Base-by-base conservation (phyloP, 257 asterid genomes). In the Capsicum pubescens region DNA sequence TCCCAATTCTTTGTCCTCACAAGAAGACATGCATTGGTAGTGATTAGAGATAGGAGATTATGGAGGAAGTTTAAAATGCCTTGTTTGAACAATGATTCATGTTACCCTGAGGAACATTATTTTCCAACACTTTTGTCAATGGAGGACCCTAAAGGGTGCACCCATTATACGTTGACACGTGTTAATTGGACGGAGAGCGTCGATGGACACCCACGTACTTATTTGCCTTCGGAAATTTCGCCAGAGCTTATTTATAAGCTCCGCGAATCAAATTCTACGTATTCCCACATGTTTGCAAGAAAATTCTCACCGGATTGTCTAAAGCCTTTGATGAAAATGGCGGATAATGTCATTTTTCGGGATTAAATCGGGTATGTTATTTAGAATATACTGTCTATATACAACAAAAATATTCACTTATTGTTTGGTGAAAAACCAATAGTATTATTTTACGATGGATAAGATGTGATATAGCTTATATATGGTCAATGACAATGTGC, bases 71-170 rank as follows among this genome's bases (percentile, higher is more conserved):
- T 94, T 54, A 88, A 84, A 42, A 67, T 93, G 81, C 93, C 95
- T 5, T 94, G 98, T 74, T 60, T 88, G 71, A 80, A 89, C 60
- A 7, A 81, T 46, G 80, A 93, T 35, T 89, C 95, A 0, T 94
- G 98, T 82, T 94, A 94, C 84, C 97, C 98, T 0, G 98, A 94
- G 84, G 98, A 94, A 88, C 98, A 94, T 76, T 94, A 92, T 85
- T 94, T 94, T 11, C 94, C 98, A 35, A 92, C 98, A 3, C 91
- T 94, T 13, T 54, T 92, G 88, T 91, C 98, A 0, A 94, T 92
- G 97, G 92, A 92, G 83, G 98, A 92, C 82, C 95, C 97, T 39
- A 84, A 89, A 35, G 87, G 93, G 3, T 89, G 95, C 52, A 91
- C 94, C 2, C 91, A 82, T 32, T 90, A 84, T 57, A 90, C 94